phyloP scores from a whole-genome alignment of 2,329 filamentous ascomycete species.

The Juglanconis sp. region DNA sequence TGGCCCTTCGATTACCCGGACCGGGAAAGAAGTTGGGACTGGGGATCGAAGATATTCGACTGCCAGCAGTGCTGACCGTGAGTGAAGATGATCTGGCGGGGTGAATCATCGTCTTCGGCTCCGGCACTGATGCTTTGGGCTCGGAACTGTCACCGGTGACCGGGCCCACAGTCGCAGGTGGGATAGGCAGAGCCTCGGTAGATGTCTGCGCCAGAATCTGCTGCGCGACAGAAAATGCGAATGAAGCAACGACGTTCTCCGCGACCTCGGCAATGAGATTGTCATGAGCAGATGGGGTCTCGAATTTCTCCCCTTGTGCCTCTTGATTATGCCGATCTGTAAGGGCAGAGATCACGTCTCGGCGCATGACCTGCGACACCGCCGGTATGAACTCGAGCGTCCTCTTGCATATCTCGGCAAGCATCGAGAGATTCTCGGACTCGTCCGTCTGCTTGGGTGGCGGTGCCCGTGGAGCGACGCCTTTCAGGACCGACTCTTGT shows the following conservation, averaged over 20 bases:
- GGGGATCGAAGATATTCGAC: slow-evolving; percentile 33
- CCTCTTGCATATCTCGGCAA: slow-evolving; percentile 83
- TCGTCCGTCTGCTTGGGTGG: slow-evolving; percentile 54
- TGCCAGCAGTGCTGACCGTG: slow-evolving; percentile 34
- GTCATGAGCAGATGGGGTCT: slow-evolving; percentile 23
- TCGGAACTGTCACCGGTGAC: slow-evolving; percentile 46
- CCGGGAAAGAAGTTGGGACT: slow-evolving; percentile 55
- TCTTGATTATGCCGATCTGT: slow-evolving; percentile 35
- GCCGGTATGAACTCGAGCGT: slow-evolving; percentile 81
- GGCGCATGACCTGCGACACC: slow-evolving; percentile 73
- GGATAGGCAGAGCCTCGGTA: slow-evolving; percentile 65
- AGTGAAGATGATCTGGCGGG: slow-evolving; percentile 64
- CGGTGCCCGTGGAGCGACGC: slow-evolving; percentile 51
- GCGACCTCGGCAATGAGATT: slow-evolving; percentile 50
- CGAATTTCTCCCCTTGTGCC: slow-evolving; percentile 31
- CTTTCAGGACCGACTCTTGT: slow-evolving; percentile 55
- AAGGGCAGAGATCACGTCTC: slow-evolving; percentile 69
- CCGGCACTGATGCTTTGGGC: slow-evolving; percentile 58
- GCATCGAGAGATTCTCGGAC: slow-evolving; percentile 69
- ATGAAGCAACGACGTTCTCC: slow-evolving; percentile 74
- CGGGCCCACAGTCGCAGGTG: slow-evolving; percentile 50
- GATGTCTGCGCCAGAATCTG: slow-evolving; percentile 75
- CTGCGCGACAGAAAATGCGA: slow-evolving; percentile 72
- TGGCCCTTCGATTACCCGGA: slow-evolving; percentile 36
- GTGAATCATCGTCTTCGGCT: slow-evolving; percentile 69